Evolutionary conservation across 1,284 basidiomycete species (phyloP), one percentile per base, ranked within the genome.

Genomic region (Cryptococcus sp.): DNA sequence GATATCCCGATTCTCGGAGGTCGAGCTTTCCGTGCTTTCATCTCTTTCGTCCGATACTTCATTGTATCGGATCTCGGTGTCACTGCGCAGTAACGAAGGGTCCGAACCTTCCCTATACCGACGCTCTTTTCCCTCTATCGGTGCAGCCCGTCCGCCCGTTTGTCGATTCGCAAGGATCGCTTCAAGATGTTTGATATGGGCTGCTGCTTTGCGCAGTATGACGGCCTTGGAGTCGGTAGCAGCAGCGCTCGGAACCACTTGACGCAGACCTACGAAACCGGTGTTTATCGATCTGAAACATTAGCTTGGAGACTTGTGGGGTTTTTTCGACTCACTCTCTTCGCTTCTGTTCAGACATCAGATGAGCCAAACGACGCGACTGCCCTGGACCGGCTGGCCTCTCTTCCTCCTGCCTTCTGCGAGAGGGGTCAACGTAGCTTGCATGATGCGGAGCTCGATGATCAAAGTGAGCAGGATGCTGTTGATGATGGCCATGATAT

Each of bases 311-410:
- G 4, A 13, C 23, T 19, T 22, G 19, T 45, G 39, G 45, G 4
- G 14, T n/a, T 16, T 2, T 5, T 40, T 21, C 16, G 13, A 67
- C 69, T 69, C 52, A 71, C 72, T 73, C 72, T 62, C 72, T 54
- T 16, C 72, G 56, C 49, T 73, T 73, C 52, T 73, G 72, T 55
- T 73, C 72, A 4, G 62, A 65, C 66, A 71, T 69, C 18, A 73
- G 53, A 55, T 73, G 72, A 1, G 72, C 72, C 9, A 73, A 40
- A 4, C 72, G 54, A 40, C 72, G 59, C 23, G 53, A 62, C 52
- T 73, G 69, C 18, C 69, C 70, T 2, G 36, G 36, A 39, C 36
- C 36, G 14, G 36, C 14, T 7, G 14, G 36, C 7, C 36, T 5
- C 14, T 39, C 36, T n/a, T 39, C 36, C 16, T 39, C 36, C 7